These are phyloP conservation scores for Triadica sebifera DNA, from an alignment of 345 rosid genomes.

Conservation along the genomic window DNA sequence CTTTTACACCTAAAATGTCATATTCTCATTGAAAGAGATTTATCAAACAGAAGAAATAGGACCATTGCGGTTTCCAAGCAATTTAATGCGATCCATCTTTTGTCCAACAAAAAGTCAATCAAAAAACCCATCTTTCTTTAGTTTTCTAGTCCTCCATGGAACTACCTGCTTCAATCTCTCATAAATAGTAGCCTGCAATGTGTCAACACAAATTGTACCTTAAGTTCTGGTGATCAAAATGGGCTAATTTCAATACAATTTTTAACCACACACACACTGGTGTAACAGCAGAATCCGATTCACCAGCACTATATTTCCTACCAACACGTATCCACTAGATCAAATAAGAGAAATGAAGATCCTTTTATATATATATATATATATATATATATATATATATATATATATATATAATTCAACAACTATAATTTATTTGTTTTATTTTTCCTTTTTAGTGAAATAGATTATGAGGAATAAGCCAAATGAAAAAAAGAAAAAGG, in stretches of 20 bases:
- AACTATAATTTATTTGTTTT: too few relatives aligned
- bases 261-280: too few relatives aligned
- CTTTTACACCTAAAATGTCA: conserved; percentile 3
- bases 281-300: too few relatives aligned
- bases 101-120: conserved; percentile 20
- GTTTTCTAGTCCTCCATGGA: conserved; percentile 57
- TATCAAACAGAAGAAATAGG: background rate
- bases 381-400: too few relatives aligned
- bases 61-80: background rate
- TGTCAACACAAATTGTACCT: background rate
- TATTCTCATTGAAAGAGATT: conserved; percentile 17
- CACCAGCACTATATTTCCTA: too few relatives aligned
- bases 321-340: background rate
- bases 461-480: background rate
- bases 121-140: conserved; percentile 39
- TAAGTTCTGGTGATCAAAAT: background rate
- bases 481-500: background rate
- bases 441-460: background rate
- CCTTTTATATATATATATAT: too few relatives aligned
- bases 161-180: conserved; percentile 66
- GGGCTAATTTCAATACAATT: background rate
- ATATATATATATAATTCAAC: too few relatives aligned
- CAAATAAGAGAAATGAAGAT: too few relatives aligned
- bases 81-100: background rate
- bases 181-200: conserved; percentile 51